Evolutionary conservation across 2,329 filamentous ascomycete species (phyloP), one percentile per base, ranked within the genome.

Genomic region (Geosmithia flava): DNA sequence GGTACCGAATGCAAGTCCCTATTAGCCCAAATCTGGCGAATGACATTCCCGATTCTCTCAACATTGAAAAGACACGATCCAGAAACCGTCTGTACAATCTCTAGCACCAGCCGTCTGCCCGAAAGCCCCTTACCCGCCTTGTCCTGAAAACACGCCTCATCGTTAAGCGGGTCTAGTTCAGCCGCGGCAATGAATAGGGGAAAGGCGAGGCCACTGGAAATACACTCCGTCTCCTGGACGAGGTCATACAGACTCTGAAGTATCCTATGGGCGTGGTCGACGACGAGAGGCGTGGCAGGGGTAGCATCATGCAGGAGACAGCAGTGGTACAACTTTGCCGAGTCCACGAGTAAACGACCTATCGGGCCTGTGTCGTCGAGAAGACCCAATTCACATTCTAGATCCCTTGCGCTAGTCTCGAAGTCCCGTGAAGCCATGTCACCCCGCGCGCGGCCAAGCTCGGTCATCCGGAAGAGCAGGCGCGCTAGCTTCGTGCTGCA

Each of bases 401-500:
- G 33, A 3, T 37, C 15, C 3, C 13, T 3, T 11, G 11, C 33
- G 13, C 3, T 11, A 13, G 33, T 41, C 37, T 64, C 61, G 17
- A 71, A 58, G 3, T 55, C 57, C 3, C 62, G 62, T 2, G 68
- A 55, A 13, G 61, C 58, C 1, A 57, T 51, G 3, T 58, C 48
- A 5, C 56, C 48, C 11, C 59, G 58, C 7, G 64, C 57, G n/a
- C 67, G 60, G 4, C 68, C 70, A 15, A 74, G 56, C 45, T 74
- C 70, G 0, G 68, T 72, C 20, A 72, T 70, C 0, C 62, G 61
- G n/a, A 67, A 71, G 4, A 74, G 54, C 3, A 74, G 66, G 1
- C 65, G 64, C 3, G 70, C 68, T 33, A 74, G 56, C 17, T 66
- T 64, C 0, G 71, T 68, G 42, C 69, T 72, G 45, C 70, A 73